These are phyloP conservation scores for Sphagnurus paluster DNA, from an alignment of 1,284 basidiomycete genomes.

Conservation along the genomic window DNA sequence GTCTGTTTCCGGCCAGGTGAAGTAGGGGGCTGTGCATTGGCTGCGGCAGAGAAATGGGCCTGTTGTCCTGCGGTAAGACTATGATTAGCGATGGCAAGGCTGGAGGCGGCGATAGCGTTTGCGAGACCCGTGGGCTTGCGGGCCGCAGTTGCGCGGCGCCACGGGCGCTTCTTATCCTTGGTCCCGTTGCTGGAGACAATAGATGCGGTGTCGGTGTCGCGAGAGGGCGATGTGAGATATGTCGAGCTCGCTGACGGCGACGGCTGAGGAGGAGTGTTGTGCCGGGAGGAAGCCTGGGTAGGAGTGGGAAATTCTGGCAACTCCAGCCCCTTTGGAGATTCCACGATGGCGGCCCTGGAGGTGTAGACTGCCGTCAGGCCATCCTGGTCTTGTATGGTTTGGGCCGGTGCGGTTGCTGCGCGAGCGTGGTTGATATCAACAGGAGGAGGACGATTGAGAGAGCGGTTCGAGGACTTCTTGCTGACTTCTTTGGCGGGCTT, in stretches of 20 bases:
- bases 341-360: conserved; percentile 40
- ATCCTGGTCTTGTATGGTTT: conserved; percentile 16
- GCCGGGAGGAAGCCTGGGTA: conserved; percentile 14
- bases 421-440: conserved; percentile 20
- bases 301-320: conserved; percentile 27
- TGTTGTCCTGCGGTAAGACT: conserved; percentile 46
- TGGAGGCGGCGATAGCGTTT: conserved; percentile 64
- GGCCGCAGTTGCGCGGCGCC: conserved; percentile 40
- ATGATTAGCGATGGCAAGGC: conserved; percentile 64
- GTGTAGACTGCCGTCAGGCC: conserved; percentile 25
- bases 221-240: conserved; percentile 17
- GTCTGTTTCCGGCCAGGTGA: conserved; percentile 21
- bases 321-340: conserved; percentile 48
- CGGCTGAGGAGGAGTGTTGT: conserved; percentile 8
- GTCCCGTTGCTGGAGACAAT: conserved; percentile 26
- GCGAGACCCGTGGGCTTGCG: conserved; percentile 58
- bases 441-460: conserved; percentile 26
- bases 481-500: conserved; percentile 26
- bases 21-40: conserved; percentile 17
- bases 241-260: conserved; percentile 17
- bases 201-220: conserved; percentile 33
- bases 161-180: conserved; percentile 40
- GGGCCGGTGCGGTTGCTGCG: conserved; percentile 18
- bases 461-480: conserved; percentile 34
- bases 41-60: conserved; percentile 36